A percentile compares a stretch with the other conserved stretches of the same genome.
phyloP scores from a whole-genome alignment of 2,329 filamentous ascomycete genomes.

The Ophiostoma fasciatum region DNA sequence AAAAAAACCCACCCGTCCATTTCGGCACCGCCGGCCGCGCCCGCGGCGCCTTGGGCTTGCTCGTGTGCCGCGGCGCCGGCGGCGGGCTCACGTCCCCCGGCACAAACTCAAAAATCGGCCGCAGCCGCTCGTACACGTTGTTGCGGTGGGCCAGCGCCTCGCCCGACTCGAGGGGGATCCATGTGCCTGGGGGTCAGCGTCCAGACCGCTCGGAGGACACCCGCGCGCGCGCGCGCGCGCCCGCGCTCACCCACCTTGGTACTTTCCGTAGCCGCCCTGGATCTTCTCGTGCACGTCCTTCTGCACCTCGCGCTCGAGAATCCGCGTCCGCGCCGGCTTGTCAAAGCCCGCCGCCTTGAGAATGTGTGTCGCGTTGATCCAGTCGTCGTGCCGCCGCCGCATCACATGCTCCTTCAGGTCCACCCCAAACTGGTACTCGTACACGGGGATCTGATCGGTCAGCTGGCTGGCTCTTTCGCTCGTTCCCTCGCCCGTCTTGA shows the following conservation, averaged over 20 bases:
- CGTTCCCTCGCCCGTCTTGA: too few species aligned
- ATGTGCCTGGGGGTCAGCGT: too few species aligned
- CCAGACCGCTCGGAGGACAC: conserved; percentile 10
- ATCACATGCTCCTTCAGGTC: conserved; percentile 82
- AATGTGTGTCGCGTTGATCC: conserved; percentile 99
- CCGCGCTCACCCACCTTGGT: too few species aligned
- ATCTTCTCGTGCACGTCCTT: conserved; percentile 96
- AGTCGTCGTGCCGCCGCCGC: conserved; percentile 83
- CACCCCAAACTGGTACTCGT: conserved; percentile 74
- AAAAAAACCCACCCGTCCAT: conserved; percentile 36
- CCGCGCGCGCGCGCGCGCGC: too few species aligned
- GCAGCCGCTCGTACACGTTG: conserved; percentile 68
- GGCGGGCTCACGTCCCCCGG: conserved; percentile 79
- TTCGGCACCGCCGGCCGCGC: conserved; percentile 45
- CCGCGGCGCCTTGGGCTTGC: conserved; percentile 67
- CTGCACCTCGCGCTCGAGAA: conserved; percentile 91
- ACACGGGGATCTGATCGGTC: conserved; percentile 65
- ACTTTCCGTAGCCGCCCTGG: conserved; percentile 96
- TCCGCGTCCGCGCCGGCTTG: conserved; percentile 87
- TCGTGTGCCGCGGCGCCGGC: conserved; percentile 83
- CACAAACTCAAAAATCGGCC: conserved; percentile 77
- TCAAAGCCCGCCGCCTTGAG: conserved; percentile 94
- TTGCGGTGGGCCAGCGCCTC: conserved; percentile 75
- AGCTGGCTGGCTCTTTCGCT: too few species aligned
- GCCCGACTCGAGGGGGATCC: conserved; percentile 79